A percentile compares a stretch with the other conserved stretches of the same genome.
These are phyloP conservation scores for Amphicarpaea edgeworthii DNA, from an alignment of 306 rosid genomes.

Conservation along the genomic window DNA sequence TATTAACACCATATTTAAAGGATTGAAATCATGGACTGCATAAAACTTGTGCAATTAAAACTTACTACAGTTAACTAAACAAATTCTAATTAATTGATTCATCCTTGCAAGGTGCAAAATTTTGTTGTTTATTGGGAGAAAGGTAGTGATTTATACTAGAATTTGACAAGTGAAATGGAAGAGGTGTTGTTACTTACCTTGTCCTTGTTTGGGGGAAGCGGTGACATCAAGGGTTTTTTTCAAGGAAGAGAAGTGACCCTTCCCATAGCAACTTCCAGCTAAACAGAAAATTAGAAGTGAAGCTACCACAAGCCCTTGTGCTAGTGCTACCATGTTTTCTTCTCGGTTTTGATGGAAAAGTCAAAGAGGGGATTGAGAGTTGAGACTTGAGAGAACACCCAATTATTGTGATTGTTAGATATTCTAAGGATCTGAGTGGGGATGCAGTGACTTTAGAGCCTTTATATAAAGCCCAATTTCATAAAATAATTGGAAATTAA, in stretches of 20 bases:
- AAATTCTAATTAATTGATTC: neutral
- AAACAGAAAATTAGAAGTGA: slow-evolving; percentile 66
- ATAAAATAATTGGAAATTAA: neutral
- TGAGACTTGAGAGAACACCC: slow-evolving; percentile 14
- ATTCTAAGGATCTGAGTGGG: slow-evolving; percentile 38
- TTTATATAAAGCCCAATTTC: slow-evolving; percentile 41
- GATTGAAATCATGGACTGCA: neutral
- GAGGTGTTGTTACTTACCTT: slow-evolving; percentile 59
- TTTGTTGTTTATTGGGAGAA: neutral
- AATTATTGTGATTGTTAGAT: neutral
- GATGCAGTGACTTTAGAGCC: slow-evolving; percentile 16
- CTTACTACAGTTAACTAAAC: neutral
- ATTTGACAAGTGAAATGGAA: neutral
- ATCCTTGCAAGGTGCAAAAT: slow-evolving; percentile 8
- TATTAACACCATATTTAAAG: too few species aligned
- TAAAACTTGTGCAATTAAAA: neutral
- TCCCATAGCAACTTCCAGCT: slow-evolving; percentile 58
- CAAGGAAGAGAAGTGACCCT: slow-evolving; percentile 62
- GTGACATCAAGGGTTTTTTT: slow-evolving; percentile 65
- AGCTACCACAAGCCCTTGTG: slow-evolving; percentile 54
- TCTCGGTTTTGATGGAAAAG: slow-evolving; percentile 22
- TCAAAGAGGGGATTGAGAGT: slow-evolving; percentile 13
- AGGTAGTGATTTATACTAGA: neutral
- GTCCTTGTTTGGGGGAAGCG: slow-evolving; percentile 67
- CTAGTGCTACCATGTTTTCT: slow-evolving; percentile 65